A percentile compares a stretch with the other conserved stretches of the same genome.
These are phyloP conservation scores for Entomortierella lignicola DNA, from an alignment of 192 early-diverging fungal species.

Conservation along the genomic window DNA sequence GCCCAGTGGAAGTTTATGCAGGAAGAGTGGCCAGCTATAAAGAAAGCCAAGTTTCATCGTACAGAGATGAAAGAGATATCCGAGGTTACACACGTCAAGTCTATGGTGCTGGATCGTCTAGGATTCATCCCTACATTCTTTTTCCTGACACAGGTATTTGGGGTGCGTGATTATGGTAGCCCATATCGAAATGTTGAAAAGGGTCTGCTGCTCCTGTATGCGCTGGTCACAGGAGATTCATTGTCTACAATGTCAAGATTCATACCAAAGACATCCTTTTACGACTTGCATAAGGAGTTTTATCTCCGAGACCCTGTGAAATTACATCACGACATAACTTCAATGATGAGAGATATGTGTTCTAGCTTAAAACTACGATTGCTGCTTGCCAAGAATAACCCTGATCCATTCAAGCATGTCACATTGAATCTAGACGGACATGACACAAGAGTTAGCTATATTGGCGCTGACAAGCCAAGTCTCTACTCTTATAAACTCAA, in stretches of 20 bases:
- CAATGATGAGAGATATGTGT: constrained; percentile 7
- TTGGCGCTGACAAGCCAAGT: constrained; percentile 17
- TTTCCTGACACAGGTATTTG: constrained; percentile 12
- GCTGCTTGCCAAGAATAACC: constrained; percentile 15
- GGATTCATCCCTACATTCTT: constrained; percentile 10
- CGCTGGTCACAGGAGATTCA: constrained; percentile 10
- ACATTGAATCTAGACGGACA: constrained; percentile 15
- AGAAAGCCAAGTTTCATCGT: constrained; percentile 11
- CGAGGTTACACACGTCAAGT: constrained; percentile 8
- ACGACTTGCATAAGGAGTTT: constrained; percentile 12
- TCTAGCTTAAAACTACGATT: constrained; percentile 6
- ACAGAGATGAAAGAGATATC: constrained; percentile 16
- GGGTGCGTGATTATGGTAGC: constrained; percentile 1
- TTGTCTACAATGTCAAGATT: constrained; percentile 2
- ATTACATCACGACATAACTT: constrained; percentile 7
- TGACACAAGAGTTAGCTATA: constrained; percentile 15
- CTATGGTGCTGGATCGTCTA: constrained; percentile 17
- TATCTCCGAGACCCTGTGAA: constrained; percentile 5
- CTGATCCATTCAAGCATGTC: constrained; percentile 19
- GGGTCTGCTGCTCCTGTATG: constrained; percentile 6
- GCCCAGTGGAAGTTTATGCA: constrained; percentile 15
- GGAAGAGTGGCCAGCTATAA: constrained; percentile 13
- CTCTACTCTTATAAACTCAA: constrained; percentile 21
- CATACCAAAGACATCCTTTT: constrained; percentile 18
- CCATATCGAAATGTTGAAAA: constrained; percentile 15